phyloP scores from a whole-genome alignment of 73 alveolate species.

The Durusdinium trenchii region DNA sequence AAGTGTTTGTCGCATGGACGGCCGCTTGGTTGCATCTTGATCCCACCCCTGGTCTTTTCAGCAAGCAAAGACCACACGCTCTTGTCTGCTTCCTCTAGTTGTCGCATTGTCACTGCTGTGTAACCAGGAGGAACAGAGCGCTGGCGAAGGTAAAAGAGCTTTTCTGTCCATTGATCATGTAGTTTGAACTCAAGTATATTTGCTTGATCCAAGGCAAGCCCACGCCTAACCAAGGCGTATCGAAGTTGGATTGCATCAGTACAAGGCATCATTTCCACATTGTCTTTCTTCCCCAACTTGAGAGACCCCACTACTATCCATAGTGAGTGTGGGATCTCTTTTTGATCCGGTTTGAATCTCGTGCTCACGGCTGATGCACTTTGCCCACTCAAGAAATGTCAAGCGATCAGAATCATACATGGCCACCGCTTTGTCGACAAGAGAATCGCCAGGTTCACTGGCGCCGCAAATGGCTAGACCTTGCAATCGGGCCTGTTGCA shows the following conservation, averaged over 20 bases:
- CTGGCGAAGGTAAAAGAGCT: not conserved
- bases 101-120: not conserved
- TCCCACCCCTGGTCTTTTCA: not conserved
- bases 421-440: not conserved
- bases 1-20: not conserved
- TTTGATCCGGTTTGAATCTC: not conserved
- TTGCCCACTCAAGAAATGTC: not conserved
- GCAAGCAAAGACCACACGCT: not conserved
- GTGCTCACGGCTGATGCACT: not conserved
- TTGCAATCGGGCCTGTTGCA: not conserved
- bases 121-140: not conserved
- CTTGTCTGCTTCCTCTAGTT: not conserved
- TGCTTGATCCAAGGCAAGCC: slow-evolving; percentile 9
- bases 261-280: not conserved
- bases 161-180: not conserved
- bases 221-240: not conserved
- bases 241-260: not conserved
- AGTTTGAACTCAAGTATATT: not conserved
- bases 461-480: not conserved
- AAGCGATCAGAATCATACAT: not conserved
- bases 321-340: not conserved
- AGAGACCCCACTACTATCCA: not conserved
- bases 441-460: not conserved
- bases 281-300: not conserved
- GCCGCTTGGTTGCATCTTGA: not conserved